Evolutionary conservation across 495 filamentous ascomycete species (phyloP).

Genomic region (Lophiostoma macrostomum): DNA sequence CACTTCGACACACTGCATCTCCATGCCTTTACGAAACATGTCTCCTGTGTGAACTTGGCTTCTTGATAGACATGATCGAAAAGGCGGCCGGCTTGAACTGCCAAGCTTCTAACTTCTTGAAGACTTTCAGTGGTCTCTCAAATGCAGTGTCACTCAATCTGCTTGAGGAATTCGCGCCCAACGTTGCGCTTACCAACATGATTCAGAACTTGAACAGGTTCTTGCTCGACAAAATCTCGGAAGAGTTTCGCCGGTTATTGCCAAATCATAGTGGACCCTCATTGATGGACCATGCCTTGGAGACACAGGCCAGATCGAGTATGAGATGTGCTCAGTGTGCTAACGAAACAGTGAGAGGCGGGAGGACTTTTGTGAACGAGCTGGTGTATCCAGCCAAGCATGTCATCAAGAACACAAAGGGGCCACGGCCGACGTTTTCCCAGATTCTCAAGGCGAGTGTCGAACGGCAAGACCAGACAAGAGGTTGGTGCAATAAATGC

Average conservation of each 20-base stretch:
- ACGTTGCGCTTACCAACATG: conserved; percentile 64
- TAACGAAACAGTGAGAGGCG: conserved; percentile 68
- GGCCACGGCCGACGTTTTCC: conserved; percentile 65
- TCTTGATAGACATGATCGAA: conserved; percentile 95
- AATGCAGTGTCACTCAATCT: conserved; percentile 69
- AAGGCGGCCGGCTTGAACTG: conserved; percentile 91
- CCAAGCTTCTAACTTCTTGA: conserved; percentile 94
- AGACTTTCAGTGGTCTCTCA: conserved; percentile 75
- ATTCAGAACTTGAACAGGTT: conserved; percentile 77
- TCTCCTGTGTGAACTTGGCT: conserved; percentile 90
- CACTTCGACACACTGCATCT: conserved; percentile 84
- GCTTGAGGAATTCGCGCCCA: conserved; percentile 76
- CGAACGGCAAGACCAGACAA: conserved; percentile 72
- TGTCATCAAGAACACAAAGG: conserved; percentile 25
- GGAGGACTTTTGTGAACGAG: conserved; percentile 72
- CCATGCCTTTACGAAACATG: conserved; percentile 77
- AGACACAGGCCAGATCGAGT: conserved; percentile 53
- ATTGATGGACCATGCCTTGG: conserved; percentile 53
- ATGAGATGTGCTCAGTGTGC: conserved; percentile 81
- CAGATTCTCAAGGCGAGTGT: conserved; percentile 82
- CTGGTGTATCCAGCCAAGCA: conserved; percentile 62
- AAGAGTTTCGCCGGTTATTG: conserved; percentile 63
- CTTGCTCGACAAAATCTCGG: conserved; percentile 65
- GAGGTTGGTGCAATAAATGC: conserved; percentile 89
- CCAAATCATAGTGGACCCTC: conserved; percentile 47